Percentiles rank a stretch among this genome's conserved stretches.
Conservation (phyloP, 2,329 filamentous ascomycete genomes). For the Botryotinia calthae region DNA sequence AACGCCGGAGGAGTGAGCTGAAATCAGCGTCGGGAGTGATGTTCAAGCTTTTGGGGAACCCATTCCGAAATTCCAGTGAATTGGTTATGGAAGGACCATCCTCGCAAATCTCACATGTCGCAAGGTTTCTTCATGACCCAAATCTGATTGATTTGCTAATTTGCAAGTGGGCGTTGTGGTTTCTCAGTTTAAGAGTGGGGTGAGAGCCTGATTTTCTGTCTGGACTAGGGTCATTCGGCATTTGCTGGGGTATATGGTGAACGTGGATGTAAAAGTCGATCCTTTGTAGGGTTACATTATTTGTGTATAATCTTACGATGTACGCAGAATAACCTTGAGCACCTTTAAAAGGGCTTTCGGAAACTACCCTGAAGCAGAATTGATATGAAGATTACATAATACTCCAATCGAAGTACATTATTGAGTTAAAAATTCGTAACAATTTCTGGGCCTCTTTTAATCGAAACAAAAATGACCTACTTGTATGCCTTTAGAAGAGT, state of each 20-base stretch:
- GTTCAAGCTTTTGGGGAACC: neutral
- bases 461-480: neutral
- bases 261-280: neutral
- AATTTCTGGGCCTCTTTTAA: neutral
- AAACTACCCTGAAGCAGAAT: neutral
- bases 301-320: neutral
- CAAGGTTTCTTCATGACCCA: neutral
- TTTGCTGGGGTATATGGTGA: neutral
- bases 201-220: neutral
- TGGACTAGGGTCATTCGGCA: neutral
- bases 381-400: neutral
- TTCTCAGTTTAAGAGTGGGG: neutral
- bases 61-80: neutral
- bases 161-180: neutral
- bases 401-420: neutral
- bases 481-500: neutral
- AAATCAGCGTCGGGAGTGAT: neutral
- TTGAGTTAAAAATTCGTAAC: neutral
- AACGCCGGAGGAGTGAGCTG: neutral
- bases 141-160: neutral
- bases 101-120: neutral
- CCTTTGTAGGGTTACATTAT: neutral
- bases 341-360: neutral
- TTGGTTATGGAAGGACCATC: neutral
- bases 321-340: neutral